Conservation (phyloP, 371 early-diverging fungal genomes). For the Syncephalis fuscata region DNA sequence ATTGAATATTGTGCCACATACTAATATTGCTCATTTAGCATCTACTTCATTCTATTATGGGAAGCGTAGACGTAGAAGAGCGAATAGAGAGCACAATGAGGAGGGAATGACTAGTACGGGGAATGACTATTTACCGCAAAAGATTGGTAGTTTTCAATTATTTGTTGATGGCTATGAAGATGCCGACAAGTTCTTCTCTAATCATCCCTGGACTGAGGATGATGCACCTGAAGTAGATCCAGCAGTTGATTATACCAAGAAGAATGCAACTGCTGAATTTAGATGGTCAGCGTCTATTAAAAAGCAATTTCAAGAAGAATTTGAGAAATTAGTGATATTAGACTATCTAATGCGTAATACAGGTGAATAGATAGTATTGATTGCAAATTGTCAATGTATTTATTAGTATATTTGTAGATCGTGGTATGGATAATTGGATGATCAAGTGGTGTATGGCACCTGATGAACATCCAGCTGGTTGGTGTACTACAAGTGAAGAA, state of each 20-base stretch:
- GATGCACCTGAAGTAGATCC: too few species aligned
- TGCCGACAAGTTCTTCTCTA: conserved; percentile 57
- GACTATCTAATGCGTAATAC: conserved; percentile 88
- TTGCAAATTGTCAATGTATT: too few species aligned
- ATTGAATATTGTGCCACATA: conserved; percentile 67
- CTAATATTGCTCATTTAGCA: conserved; percentile 57
- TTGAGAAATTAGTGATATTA: conserved; percentile 67
- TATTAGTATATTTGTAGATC: too few species aligned
- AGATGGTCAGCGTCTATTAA: conserved; percentile 45
- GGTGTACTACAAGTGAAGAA: too few species aligned
- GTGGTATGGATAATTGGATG: conserved; percentile 89
- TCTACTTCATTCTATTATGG: conserved; percentile 67
- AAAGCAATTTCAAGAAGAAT: conserved; percentile 55
- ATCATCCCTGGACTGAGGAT: conserved; percentile 32
- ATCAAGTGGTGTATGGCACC: conserved; percentile 30
- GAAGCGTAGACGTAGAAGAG: conserved; percentile 28
- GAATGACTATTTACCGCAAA: conserved; percentile 37
- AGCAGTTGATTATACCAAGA: too few species aligned
- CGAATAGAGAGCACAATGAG: conserved; percentile 5
- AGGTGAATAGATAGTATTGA: conserved; percentile 20
- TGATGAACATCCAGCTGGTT: conserved; percentile 1
- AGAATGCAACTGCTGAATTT: too few species aligned
- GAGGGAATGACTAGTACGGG: too few species aligned
- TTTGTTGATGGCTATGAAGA: conserved; percentile 70
- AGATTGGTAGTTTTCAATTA: conserved; percentile 75